Percentiles rank a stretch among this genome's conserved stretches.
These are phyloP conservation scores for Pythium apleroticum DNA, from an alignment of 352 stramenopile genomes.

Conservation along the genomic window DNA sequence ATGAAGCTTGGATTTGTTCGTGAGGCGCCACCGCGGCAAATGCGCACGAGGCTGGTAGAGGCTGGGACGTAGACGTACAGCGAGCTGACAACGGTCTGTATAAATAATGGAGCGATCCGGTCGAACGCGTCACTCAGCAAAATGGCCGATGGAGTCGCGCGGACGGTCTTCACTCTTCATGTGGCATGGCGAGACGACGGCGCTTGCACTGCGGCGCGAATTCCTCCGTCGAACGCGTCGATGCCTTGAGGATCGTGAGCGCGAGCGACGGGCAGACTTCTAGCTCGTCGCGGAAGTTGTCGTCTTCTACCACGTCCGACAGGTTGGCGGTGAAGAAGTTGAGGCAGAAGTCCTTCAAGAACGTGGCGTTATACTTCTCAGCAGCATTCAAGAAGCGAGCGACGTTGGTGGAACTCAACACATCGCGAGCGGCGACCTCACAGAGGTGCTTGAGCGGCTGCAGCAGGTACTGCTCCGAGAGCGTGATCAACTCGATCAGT, in stretches of 20 bases:
- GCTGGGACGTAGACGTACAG: background rate
- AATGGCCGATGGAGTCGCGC: background rate
- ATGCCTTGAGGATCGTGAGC: slow-evolving; percentile 72
- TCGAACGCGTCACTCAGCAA: background rate
- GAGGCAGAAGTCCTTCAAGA: slow-evolving; percentile 81
- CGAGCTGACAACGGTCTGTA: slow-evolving; percentile 1
- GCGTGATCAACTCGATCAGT: slow-evolving; percentile 81
- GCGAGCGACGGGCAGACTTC: slow-evolving; percentile 75
- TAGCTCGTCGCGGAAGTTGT: slow-evolving; percentile 81
- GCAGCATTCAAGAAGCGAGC: slow-evolving; percentile 78
- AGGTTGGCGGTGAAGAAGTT: slow-evolving; percentile 78
- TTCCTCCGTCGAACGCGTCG: slow-evolving; percentile 35
- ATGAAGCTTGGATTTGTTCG: background rate
- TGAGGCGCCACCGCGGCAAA: background rate
- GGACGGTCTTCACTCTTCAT: slow-evolving; percentile 41
- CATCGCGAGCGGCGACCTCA: slow-evolving; percentile 67
- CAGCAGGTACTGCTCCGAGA: slow-evolving; percentile 83
- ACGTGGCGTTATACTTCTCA: slow-evolving; percentile 83
- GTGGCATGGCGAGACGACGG: slow-evolving; percentile 81
- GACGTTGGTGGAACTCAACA: slow-evolving; percentile 72
- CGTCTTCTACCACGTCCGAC: slow-evolving; percentile 77
- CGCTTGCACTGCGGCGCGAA: slow-evolving; percentile 52
- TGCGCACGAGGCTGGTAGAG: background rate
- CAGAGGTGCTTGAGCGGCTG: slow-evolving; percentile 75
- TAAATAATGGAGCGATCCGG: slow-evolving; percentile 13